A percentile compares a stretch with the other conserved stretches of the same genome.
These are phyloP conservation scores for Barnettozyma populi DNA, from an alignment of 805 yeast species.

Conservation along the genomic window DNA sequence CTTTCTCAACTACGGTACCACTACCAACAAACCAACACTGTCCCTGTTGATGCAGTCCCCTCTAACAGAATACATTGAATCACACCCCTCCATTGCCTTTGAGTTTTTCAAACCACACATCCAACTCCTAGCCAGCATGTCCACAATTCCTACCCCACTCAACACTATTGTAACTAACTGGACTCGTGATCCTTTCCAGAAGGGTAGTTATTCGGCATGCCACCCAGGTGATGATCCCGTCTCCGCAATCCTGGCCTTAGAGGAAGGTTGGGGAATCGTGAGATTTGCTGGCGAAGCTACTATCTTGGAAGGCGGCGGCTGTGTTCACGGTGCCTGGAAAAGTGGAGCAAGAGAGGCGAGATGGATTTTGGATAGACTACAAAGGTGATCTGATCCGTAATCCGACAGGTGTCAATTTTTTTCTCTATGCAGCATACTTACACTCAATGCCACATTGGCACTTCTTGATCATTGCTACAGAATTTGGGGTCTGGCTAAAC, in stretches of 20 bases:
- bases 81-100: slow-evolving; percentile 50
- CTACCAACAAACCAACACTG: slow-evolving; percentile 47
- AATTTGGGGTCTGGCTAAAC: too few relatives aligned
- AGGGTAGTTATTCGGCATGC: slow-evolving; percentile 81
- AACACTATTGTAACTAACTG: slow-evolving; percentile 56
- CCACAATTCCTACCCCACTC: slow-evolving; percentile 30
- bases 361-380: slow-evolving; percentile 26
- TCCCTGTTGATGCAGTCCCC: slow-evolving; percentile 69
- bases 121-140: slow-evolving; percentile 6
- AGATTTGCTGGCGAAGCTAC: slow-evolving; percentile 94
- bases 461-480: too few relatives aligned
- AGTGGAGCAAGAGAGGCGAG: slow-evolving; percentile 62
- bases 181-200: slow-evolving; percentile 72
- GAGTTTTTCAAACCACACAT: slow-evolving; percentile 45
- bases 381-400: too few relatives aligned
- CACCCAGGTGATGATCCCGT: slow-evolving; percentile 65
- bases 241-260: slow-evolving; percentile 54
- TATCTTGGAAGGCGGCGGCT: slow-evolving; percentile 79
- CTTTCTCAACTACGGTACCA: slow-evolving; percentile 52
- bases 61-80: slow-evolving; percentile 54
- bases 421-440: too few relatives aligned
- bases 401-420: too few relatives aligned
- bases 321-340: slow-evolving; percentile 86
- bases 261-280: slow-evolving; percentile 51
- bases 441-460: too few relatives aligned